A percentile compares a stretch with the other conserved stretches of the same genome.
Evolutionary conservation across 2,329 filamentous ascomycete genomes (phyloP).

Genomic region (Hirsutella rhossiliensis): DNA sequence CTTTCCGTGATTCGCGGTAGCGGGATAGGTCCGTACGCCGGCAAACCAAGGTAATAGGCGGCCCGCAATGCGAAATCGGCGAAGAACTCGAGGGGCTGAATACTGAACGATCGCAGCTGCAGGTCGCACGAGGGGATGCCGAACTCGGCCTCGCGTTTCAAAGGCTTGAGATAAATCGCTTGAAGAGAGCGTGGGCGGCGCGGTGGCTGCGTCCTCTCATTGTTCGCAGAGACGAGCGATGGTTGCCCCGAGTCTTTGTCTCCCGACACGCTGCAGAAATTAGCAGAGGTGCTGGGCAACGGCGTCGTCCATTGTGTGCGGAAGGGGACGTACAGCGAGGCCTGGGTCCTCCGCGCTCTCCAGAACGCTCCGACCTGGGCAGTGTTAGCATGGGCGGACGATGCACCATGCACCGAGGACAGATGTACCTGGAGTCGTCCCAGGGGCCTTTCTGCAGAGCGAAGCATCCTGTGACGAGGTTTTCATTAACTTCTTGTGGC

Average conservation of each 20-base stretch:
- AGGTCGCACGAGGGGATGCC: slow-evolving; percentile 82
- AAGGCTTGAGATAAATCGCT: slow-evolving; percentile 73
- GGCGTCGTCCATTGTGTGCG: background rate
- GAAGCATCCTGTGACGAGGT: too few species aligned
- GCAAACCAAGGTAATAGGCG: slow-evolving; percentile 84
- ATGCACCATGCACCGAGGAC: too few species aligned
- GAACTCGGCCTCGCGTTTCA: slow-evolving; percentile 61
- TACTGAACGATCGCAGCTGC: slow-evolving; percentile 81
- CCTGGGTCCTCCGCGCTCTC: background rate
- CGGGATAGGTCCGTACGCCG: slow-evolving; percentile 74
- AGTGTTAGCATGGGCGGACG: background rate
- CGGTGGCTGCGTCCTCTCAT: slow-evolving; percentile 4
- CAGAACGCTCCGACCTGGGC: slow-evolving; percentile 2
- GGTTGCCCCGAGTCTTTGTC: background rate
- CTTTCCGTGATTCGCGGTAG: slow-evolving; percentile 78
- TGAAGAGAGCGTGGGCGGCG: slow-evolving; percentile 71
- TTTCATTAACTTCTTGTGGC: too few species aligned
- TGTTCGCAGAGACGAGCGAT: background rate
- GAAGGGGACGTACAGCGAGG: slow-evolving; percentile 1
- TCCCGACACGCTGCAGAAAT: background rate
- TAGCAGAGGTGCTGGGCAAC: background rate
- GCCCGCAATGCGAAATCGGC: slow-evolving; percentile 88
- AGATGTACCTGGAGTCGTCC: slow-evolving; percentile 12
- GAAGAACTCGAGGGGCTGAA: slow-evolving; percentile 88
- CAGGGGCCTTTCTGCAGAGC: slow-evolving; percentile 7